Conservation (phyloP, 2,329 filamentous ascomycete genomes). For the Penicillium glabrum region DNA sequence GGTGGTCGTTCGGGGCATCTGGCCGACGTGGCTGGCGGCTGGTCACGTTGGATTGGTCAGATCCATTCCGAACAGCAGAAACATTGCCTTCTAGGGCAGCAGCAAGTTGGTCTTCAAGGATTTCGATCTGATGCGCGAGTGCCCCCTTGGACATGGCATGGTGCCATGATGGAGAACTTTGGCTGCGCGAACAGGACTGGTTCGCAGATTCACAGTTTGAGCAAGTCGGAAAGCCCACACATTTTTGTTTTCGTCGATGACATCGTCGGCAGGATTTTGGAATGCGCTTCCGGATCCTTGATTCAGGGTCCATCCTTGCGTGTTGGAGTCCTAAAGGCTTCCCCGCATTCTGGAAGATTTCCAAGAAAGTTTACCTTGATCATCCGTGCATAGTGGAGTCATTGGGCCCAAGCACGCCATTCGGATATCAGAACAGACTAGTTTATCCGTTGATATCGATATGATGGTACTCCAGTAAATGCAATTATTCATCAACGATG, state of each 20-base stretch:
- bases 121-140: conserved; percentile 21
- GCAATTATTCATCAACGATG: too few relatives aligned
- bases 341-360: neutral
- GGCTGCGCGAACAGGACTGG: conserved; percentile 18
- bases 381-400: neutral
- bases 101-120: conserved; percentile 18
- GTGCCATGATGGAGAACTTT: conserved; percentile 22
- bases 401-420: conserved; percentile 4
- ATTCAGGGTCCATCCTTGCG: conserved; percentile 4
- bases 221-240: conserved; percentile 22
- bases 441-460: too few relatives aligned
- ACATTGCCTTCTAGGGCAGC: neutral
- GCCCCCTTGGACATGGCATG: conserved; percentile 27
- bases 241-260: conserved; percentile 26
- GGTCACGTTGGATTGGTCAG: neutral
- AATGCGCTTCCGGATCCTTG: conserved; percentile 20
- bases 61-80: neutral
- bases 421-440: neutral
- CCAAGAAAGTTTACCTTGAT: neutral
- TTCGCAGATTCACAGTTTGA: conserved; percentile 21
- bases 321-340: neutral
- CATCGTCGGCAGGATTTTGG: conserved; percentile 25
- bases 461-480: too few relatives aligned
- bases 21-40: neutral
- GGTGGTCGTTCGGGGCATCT: neutral